phyloP scores from a whole-genome alignment of 2,329 filamentous ascomycete species.

The Davidsoniella virescens region DNA sequence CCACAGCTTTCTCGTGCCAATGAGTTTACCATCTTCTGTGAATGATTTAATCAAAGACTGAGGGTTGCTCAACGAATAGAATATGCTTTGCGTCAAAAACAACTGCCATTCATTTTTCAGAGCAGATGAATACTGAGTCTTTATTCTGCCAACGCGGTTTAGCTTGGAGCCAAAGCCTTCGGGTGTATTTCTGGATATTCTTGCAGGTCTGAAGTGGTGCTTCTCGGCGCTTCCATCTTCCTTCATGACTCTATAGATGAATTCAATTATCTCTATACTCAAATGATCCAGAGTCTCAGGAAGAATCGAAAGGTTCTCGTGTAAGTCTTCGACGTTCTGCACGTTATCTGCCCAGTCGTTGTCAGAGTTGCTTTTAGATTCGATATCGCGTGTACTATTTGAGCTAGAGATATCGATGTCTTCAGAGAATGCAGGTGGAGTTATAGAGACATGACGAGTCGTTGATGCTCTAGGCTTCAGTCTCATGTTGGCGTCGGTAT shows the following conservation, averaged over 20 bases:
- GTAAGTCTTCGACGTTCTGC: neutral
- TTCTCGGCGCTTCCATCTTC: slow-evolving; percentile 37
- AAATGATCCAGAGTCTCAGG: slow-evolving; percentile 42
- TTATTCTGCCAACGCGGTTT: slow-evolving; percentile 5
- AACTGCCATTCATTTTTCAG: slow-evolving; percentile 36
- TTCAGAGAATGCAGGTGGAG: slow-evolving; percentile 9
- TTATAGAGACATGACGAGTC: slow-evolving; percentile 1
- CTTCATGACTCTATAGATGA: slow-evolving; percentile 44
- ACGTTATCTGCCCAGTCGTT: neutral
- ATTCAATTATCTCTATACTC: slow-evolving; percentile 38
- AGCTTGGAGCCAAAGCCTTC: slow-evolving; percentile 4
- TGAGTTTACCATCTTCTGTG: slow-evolving; percentile 31
- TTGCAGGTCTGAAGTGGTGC: slow-evolving; percentile 14
- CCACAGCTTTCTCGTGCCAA: slow-evolving; percentile 46
- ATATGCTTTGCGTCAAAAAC: slow-evolving; percentile 49
- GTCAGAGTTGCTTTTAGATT: slow-evolving; percentile 3
- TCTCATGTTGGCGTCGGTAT: neutral
- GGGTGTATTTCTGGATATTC: slow-evolving; percentile 8
- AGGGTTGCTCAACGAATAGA: slow-evolving; percentile 44
- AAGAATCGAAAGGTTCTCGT: slow-evolving; percentile 16
- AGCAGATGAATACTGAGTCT: slow-evolving; percentile 17
- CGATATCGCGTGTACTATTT: slow-evolving; percentile 5
- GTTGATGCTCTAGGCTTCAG: neutral
- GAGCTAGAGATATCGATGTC: slow-evolving; percentile 8
- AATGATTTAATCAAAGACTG: slow-evolving; percentile 40